Evolutionary conservation across 2,329 filamentous ascomycete genomes (phyloP).

Genomic region (Bipolaris victoriae): DNA sequence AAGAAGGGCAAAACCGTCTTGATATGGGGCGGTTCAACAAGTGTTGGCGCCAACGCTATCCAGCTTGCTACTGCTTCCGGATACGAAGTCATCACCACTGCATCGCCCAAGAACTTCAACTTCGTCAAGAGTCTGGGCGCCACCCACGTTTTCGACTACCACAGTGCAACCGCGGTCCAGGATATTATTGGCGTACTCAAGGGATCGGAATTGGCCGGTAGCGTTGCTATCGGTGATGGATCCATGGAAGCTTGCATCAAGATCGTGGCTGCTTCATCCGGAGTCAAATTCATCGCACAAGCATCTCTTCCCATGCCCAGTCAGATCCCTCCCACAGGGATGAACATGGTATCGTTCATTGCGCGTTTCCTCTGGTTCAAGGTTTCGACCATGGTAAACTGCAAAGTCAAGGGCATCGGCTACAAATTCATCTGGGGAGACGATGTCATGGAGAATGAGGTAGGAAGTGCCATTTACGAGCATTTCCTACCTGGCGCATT

Average conservation of each 20-base stretch:
- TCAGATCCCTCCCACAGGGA: background rate
- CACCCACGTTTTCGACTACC: conserved; percentile 57
- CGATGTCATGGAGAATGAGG: conserved; percentile 1
- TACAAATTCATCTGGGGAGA: conserved; percentile 3
- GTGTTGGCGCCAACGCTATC: conserved; percentile 55
- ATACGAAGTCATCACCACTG: conserved; percentile 53
- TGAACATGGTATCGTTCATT: background rate
- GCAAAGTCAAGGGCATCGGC: background rate
- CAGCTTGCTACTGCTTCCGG: conserved; percentile 56
- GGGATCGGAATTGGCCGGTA: conserved; percentile 43
- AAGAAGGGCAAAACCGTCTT: conserved; percentile 33
- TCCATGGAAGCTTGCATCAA: conserved; percentile 18
- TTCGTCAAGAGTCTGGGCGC: conserved; percentile 56
- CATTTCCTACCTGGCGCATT: conserved; percentile 23
- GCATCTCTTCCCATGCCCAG: background rate
- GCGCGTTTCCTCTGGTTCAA: conserved; percentile 1
- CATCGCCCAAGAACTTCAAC: conserved; percentile 55
- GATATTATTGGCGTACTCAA: conserved; percentile 47
- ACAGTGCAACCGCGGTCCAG: conserved; percentile 35
- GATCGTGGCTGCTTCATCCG: background rate
- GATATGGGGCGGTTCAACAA: conserved; percentile 56
- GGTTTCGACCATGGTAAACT: background rate
- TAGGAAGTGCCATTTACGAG: conserved; percentile 5
- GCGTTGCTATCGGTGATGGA: conserved; percentile 41
- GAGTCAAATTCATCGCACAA: conserved; percentile 1